These are phyloP conservation scores for Mortierella sp. DNA, from an alignment of 371 early-diverging fungal genomes.

Conservation along the genomic window DNA sequence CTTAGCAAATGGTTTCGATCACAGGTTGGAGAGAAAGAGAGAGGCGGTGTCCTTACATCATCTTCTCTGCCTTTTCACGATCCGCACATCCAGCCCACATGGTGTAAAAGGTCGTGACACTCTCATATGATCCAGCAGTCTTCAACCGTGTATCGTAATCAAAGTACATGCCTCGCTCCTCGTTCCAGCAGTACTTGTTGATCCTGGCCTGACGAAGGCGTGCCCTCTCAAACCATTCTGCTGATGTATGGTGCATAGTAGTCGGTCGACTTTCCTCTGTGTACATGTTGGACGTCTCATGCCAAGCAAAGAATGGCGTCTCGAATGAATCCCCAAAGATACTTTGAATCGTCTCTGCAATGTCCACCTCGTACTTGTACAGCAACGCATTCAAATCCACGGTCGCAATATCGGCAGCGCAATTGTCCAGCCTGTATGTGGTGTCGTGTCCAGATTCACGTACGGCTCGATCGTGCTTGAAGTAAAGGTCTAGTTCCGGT, in stretches of 20 bases:
- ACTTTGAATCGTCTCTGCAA: constrained; percentile 77
- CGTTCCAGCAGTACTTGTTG: constrained; percentile 81
- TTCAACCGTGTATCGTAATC: constrained; percentile 78
- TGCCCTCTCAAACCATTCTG: constrained; percentile 66
- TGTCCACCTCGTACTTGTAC: constrained; percentile 95
- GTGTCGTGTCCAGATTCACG: constrained; percentile 98
- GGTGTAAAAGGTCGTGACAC: constrained; percentile 81
- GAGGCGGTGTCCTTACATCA: constrained; percentile 60
- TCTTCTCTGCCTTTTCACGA: constrained; percentile 68
- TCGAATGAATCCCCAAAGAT: constrained; percentile 66
- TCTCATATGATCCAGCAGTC: constrained; percentile 70
- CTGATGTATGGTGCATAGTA: constrained; percentile 53
- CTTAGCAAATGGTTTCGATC: no score
- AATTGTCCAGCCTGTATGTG: constrained; percentile 92
- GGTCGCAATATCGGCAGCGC: constrained; percentile 92
- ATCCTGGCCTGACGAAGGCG: constrained; percentile 64
- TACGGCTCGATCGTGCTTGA: constrained; percentile 96
- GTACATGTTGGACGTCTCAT: constrained; percentile 8
- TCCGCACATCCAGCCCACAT: constrained; percentile 81
- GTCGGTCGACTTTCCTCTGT: constrained; percentile 24
- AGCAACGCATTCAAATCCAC: constrained; percentile 91
- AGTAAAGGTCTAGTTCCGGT: constrained; percentile 92
- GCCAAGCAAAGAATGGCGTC: constrained; percentile 45
- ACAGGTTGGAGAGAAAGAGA: no score
- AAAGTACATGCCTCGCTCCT: constrained; percentile 79